Evolutionary conservation across 2,329 filamentous ascomycete genomes (phyloP), one percentile per base, ranked within the genome.

Genomic region (Aspergillus eucalypticola): DNA sequence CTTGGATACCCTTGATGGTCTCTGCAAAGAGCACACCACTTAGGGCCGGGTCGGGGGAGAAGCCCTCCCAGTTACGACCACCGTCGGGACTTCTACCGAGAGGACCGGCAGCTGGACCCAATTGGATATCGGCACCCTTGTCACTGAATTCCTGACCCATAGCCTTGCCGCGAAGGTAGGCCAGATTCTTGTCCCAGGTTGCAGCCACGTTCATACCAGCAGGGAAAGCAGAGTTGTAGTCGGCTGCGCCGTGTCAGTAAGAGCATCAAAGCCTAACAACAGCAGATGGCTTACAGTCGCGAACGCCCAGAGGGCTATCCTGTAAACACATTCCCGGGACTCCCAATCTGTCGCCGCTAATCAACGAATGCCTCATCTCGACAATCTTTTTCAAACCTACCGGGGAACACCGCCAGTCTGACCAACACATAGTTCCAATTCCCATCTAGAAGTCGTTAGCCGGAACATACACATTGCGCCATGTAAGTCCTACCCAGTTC

Each of bases 181-280:
- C 88, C 29, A 96, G 82, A 11, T 79, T 75, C 59, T 89, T 86
- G 74, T 93, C 90, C 83, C 89, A 96, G 0, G 92, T 91, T n/a
- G 91, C 90, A 13, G 90, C 93, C 29, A 90, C 85, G 5, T 90
- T 92, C 67, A 92, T 82, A 51, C 90, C 92, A 0, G 89, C 88
- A 0, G 90, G 85, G 74, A 96, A 96, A 1, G 89, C 92, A 38
- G 90, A 94, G 70, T 87, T 87, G 75, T 90, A 94, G 75, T 96
- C 92, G 65, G 85, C 84, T 83, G 58, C 50, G 44, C 21, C 11
- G 15, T 10, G 41, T 60, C 25, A 55, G 48, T 27, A 29, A 54
- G 25, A 46, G 13, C 19, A 35, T 19, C 25, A 29, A 5, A 8
- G 17, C 1, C 35, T 35, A 27, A 29, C 38, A 29, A 49, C 61